Evolutionary conservation across 371 early-diverging fungal genomes (phyloP), one percentile per base, ranked within the genome.

Genomic region (Zancudomyces culisetae): DNA sequence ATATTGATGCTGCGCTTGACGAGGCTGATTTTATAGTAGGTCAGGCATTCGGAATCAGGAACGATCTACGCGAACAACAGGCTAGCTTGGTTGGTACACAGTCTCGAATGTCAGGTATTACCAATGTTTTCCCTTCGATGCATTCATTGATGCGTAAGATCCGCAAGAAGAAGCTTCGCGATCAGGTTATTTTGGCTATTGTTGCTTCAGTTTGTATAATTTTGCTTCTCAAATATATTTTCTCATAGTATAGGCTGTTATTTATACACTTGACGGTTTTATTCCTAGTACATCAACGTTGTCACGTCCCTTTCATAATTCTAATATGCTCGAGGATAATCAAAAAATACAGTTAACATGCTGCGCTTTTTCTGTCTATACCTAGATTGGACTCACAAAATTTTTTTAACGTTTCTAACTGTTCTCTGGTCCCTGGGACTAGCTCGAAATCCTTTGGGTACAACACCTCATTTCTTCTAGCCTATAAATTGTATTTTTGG

Each of bases 1-100:
- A 49, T 49, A 49, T 49, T 18, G 50, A 49, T 21, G 3, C 2
- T 19, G 12, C 50, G 28, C 26, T 35, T 28, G 39, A 49, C 3
- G 35, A 49, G 30, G 30, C 50, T 10, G 50, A 49, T 10, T 49
- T 49, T 30, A 49, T 49, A 12, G 39, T 49, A 12, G 50, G 50
- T 3, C 50, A 49, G 22, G 50, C 50, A n/a, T 49, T 35, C 19
- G 50, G 21, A 12, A 29, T 49, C 39, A 2, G 50, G 3, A 27
- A 22, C 19, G 50, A 49, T 28, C 23, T 49, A 28, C 26, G 28
- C 20, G 39, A 27, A 3, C 50, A 49, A 20, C 39, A 49, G 13
- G 2, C 8, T 3, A 35, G 39, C 8, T 21, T 49, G 8, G n/a
- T 28, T 2, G 30, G 30, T n/a, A 35, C 50, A 12, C 22, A 22